Evolutionary conservation across 164 flowering plant species (phyloP).

Genomic region (Paratinospora sagittata): DNA sequence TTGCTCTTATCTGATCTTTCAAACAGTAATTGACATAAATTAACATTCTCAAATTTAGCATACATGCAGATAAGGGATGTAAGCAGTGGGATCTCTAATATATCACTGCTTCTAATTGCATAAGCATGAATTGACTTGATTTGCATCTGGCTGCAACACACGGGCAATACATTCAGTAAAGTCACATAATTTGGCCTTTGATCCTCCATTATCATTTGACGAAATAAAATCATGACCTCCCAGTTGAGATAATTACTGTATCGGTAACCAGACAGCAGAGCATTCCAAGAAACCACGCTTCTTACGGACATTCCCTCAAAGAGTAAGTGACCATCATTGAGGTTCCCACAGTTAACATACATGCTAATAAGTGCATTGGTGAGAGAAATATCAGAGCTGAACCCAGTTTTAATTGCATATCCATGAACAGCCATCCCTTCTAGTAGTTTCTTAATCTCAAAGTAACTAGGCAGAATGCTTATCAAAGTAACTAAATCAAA

Average conservation of each 20-base stretch:
- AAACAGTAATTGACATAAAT: constrained; percentile 31
- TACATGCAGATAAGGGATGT: constrained; percentile 55
- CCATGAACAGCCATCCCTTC: constrained; percentile 46
- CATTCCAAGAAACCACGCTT: constrained; percentile 57
- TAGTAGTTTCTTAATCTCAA: constrained; percentile 17
- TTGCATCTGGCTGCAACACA: constrained; percentile 30
- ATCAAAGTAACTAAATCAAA: constrained; percentile 46
- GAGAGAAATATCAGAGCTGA: constrained; percentile 28
- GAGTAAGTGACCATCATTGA: constrained; percentile 31
- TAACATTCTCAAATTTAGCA: constrained; percentile 31
- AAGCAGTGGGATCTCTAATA: constrained; percentile 33
- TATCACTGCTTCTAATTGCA: constrained; percentile 30
- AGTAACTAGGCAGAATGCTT: constrained; percentile 37
- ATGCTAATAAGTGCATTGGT: constrained; percentile 52
- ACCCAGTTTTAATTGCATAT: constrained; percentile 35
- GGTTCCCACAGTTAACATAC: constrained; percentile 45
- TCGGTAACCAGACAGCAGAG: constrained; percentile 47
- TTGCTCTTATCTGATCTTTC: constrained; percentile 33
- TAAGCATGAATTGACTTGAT: constrained; percentile 48
- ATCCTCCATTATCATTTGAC: constrained; percentile 31
- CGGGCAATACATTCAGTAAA: constrained; percentile 41
- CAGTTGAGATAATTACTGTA: constrained; percentile 22
- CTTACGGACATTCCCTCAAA: constrained; percentile 38
- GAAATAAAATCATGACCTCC: constrained; percentile 30
- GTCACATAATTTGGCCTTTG: constrained; percentile 48